These are phyloP conservation scores for Corymbia calophylla DNA, from an alignment of 441 rosid species.

Conservation along the genomic window DNA sequence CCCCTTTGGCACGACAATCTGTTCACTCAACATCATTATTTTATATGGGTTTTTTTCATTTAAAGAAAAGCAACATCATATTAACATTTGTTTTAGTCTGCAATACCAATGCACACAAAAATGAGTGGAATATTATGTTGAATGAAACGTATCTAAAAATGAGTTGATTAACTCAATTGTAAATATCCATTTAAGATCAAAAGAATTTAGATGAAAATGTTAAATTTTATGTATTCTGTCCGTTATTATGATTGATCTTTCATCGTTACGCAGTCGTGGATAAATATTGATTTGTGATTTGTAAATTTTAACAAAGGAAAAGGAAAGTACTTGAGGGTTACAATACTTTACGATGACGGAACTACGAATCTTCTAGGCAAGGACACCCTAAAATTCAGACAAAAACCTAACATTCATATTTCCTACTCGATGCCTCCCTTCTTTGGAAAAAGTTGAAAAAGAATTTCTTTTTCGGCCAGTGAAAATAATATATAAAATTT, in stretches of 20 bases:
- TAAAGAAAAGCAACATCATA: neutral
- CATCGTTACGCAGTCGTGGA: fast-evolving
- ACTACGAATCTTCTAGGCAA: neutral
- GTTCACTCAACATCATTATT: neutral
- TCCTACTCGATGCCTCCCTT: neutral
- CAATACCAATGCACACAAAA: neutral
- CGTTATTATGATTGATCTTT: neutral
- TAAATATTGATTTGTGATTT: neutral
- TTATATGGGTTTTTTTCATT: neutral
- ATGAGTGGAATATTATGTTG: neutral
- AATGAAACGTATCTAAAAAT: neutral
- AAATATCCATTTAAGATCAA: neutral
- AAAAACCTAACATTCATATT: neutral
- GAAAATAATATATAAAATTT: neutral
- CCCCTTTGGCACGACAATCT: neutral
- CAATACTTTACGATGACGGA: neutral
- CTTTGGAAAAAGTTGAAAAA: neutral
- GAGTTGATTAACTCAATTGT: neutral
- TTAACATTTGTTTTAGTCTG: neutral
- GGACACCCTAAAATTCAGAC: neutral
- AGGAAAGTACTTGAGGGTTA: neutral
- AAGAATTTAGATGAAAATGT: neutral
- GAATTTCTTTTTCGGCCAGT: neutral
- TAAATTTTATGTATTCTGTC: neutral
- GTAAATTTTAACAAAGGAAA: neutral